A percentile compares a stretch with the other conserved stretches of the same genome.
Evolutionary conservation across 371 early-diverging fungal species (phyloP).

Genomic region (Coemansia sp.): DNA sequence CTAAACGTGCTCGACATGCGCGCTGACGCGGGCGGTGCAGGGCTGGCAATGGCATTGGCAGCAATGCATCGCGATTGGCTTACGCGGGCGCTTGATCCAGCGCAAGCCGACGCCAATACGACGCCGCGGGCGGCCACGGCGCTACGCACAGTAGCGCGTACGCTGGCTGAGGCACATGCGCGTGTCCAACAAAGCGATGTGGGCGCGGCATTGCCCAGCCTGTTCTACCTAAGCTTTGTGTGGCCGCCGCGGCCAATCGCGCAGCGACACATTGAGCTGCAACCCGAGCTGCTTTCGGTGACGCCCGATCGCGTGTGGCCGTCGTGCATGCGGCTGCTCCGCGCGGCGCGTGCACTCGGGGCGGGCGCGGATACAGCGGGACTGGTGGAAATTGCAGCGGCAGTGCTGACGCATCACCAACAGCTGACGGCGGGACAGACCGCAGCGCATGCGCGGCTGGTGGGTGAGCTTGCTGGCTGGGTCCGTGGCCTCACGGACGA

Average conservation of each 20-base stretch:
- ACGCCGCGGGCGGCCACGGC: slow-evolving; percentile 30
- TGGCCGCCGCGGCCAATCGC: slow-evolving; percentile 40
- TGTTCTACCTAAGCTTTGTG: slow-evolving; percentile 41
- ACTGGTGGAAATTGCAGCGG: slow-evolving; percentile 16
- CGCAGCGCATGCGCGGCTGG: slow-evolving; percentile 14
- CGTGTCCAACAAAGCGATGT: slow-evolving; percentile 5
- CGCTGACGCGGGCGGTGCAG: slow-evolving; percentile 11
- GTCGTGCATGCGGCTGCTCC: slow-evolving; percentile 25
- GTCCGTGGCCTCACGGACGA: slow-evolving; percentile 9
- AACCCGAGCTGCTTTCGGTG: slow-evolving; percentile 20
- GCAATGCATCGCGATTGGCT: slow-evolving; percentile 42
- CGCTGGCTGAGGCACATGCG: slow-evolving; percentile 12
- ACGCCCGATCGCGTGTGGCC: slow-evolving; percentile 43
- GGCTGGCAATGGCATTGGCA: slow-evolving; percentile 24
- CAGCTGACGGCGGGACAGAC: slow-evolving; percentile 22
- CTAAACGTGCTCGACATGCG: slow-evolving; percentile 15
- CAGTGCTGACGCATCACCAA: slow-evolving; percentile 27
- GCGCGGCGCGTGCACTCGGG: slow-evolving; percentile 1
- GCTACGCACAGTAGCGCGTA: slow-evolving; percentile 18
- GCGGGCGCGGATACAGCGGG: slow-evolving; percentile 1
- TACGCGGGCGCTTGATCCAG: slow-evolving; percentile 21
- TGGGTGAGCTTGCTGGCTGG: slow-evolving; percentile 15
- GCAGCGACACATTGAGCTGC: slow-evolving; percentile 31
- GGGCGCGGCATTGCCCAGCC: slow-evolving; percentile 14
- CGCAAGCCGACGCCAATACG: slow-evolving; percentile 23